A percentile compares a stretch with the other conserved stretches of the same genome.
Evolutionary conservation across 257 asterid species (phyloP).

Genomic region (Primulina huaijiensis): DNA sequence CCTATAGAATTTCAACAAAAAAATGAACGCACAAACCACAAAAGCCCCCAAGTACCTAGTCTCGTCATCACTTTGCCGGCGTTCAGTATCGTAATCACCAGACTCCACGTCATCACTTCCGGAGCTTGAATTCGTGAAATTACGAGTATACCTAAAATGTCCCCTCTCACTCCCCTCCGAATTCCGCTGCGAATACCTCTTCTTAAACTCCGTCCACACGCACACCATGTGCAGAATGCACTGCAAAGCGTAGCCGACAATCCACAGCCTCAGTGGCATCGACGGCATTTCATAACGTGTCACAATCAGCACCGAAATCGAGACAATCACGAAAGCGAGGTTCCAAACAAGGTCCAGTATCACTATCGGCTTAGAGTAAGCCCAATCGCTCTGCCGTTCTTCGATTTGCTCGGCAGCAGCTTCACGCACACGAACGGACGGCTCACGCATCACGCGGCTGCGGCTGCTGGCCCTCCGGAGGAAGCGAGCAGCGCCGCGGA

Average conservation of each 20-base stretch:
- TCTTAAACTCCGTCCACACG: constrained; percentile 51
- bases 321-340: constrained; percentile 49
- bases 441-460: constrained; percentile 61
- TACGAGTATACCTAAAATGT: constrained; percentile 30
- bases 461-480: constrained; percentile 64
- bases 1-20: constrained; percentile 8
- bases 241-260: constrained; percentile 56
- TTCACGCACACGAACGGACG: constrained; percentile 61
- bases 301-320: constrained; percentile 44
- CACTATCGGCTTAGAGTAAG: constrained; percentile 65
- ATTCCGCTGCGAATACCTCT: constrained; percentile 38
- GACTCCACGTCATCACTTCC: constrained; percentile 59
- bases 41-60: constrained; percentile 47
- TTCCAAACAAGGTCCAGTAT: constrained; percentile 60
- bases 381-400: constrained; percentile 66
- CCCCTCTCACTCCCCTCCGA: constrained; percentile 34
- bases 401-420: constrained; percentile 64
- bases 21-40: neutral
- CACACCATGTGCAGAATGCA: constrained; percentile 58
- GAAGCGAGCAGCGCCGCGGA: constrained; percentile 59
- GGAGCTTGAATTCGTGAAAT: constrained; percentile 60
- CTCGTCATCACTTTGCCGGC: constrained; percentile 52
- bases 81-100: constrained; percentile 46
- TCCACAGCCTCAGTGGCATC: constrained; percentile 66
- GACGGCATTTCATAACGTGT: constrained; percentile 45